Evolutionary conservation across 176 grass and related monocot species (phyloP), one percentile per base, ranked within the genome.

Genomic region (Elymus sibiricus): DNA sequence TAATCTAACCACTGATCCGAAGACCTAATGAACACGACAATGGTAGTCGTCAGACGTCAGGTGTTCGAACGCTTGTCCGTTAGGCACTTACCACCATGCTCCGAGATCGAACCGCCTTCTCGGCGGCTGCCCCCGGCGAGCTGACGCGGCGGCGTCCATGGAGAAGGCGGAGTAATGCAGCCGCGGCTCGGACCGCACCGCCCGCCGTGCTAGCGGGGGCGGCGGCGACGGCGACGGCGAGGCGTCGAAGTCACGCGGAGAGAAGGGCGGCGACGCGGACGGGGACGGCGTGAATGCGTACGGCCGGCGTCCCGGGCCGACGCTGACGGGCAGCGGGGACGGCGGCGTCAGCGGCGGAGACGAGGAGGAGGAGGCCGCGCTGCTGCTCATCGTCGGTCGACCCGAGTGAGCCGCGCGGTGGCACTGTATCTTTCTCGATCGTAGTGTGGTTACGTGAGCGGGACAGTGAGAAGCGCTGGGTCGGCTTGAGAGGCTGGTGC

Each of bases 341-440:
- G 39, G 39, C 25, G 77, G 77, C 22, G 76, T 60, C 11, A 38
- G 9, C 0, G 56, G 59, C 25, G 61, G 26, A 2, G 79, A 81
- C 26, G 79, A 65, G 2, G 78, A 49, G 16, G 61, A 64, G 1
- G 61, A 46, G 37, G 27, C 62, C 62, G 63, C 19, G 79, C 79
- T 81, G 60, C 15, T 80, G 10, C 62, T 31, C 79, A 81, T 66
- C n/a, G n/a, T n/a, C n/a, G n/a, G n/a, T n/a, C n/a, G n/a, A n/a
- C n/a, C n/a, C n/a, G n/a, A n/a, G n/a, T n/a, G n/a, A n/a, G n/a
- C n/a, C n/a, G n/a, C n/a, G n/a, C 35, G 8, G 38, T 26, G 2
- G 6, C 63, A 9, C 3, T 66, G 1, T 31, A 6, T 26, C 17
- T 19, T 68, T 9, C 6, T 4, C 28, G 3, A 40, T 40, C 6